Evolutionary conservation across 2,329 filamentous ascomycete species (phyloP).

Genomic region (Tolypocladium amazonense): DNA sequence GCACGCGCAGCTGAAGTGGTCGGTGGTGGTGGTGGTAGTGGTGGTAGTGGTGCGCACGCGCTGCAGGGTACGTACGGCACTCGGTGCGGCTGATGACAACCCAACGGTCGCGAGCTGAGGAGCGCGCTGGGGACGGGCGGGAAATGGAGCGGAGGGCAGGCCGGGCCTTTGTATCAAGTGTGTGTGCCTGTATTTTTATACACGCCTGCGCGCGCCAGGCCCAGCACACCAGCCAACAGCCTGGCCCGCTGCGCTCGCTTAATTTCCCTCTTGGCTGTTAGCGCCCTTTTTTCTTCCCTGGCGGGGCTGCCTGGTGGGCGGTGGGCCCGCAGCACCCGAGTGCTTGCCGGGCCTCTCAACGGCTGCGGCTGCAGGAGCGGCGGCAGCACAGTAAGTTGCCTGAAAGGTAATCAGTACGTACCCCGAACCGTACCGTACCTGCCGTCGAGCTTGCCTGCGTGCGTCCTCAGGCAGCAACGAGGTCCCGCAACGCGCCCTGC

Average conservation of each 20-base stretch:
- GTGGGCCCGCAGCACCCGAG: too few species aligned
- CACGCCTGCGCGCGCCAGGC: constrained; percentile 17
- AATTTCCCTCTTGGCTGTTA: constrained; percentile 25
- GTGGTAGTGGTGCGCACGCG: neutral
- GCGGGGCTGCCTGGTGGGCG: neutral
- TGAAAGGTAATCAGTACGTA: too few species aligned
- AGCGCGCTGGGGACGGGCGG: constrained; percentile 7
- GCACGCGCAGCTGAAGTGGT: neutral
- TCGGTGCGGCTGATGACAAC: neutral
- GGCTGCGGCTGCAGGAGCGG: neutral
- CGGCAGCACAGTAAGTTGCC: neutral
- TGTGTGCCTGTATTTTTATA: constrained; percentile 34
- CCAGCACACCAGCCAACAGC: constrained; percentile 19
- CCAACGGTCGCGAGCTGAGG: neutral
- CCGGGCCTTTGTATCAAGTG: constrained; percentile 31
- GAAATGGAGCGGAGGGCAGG: constrained; percentile 32
- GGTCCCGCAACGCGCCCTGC: constrained; percentile 13
- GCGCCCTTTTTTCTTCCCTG: constrained; percentile 11
- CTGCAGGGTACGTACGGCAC: neutral
- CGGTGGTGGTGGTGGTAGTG: neutral
- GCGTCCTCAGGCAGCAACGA: constrained; percentile 13
- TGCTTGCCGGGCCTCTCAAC: neutral
- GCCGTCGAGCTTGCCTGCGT: too few species aligned
- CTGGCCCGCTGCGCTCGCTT: constrained; percentile 23
- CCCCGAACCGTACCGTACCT: too few species aligned